Evolutionary conservation across 495 filamentous ascomycete genomes (phyloP).

Genomic region (Penicillium waksmanii): DNA sequence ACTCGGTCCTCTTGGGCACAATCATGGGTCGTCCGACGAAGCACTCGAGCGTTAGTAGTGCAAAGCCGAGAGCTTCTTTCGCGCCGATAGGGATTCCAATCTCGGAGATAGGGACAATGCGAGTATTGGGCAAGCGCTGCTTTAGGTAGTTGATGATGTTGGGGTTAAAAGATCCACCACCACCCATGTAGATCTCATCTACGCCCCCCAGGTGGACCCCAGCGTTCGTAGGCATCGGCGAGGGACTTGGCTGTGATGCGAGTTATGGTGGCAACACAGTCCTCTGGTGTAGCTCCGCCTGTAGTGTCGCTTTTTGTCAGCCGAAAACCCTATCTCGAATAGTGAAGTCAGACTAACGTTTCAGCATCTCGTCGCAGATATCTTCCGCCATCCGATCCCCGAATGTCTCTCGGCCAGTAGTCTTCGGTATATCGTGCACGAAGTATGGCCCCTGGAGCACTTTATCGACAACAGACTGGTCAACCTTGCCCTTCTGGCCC

Average conservation of each 20-base stretch:
- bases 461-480: slow-evolving; percentile 49
- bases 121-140: too few species aligned
- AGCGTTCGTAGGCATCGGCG: slow-evolving; percentile 33
- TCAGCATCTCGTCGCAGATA: slow-evolving; percentile 41
- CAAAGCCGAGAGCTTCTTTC: too few species aligned
- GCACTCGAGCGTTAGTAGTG: too few species aligned
- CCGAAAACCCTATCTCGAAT: too few species aligned
- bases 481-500: slow-evolving; percentile 43
- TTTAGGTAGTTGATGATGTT: too few species aligned
- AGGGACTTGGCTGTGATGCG: slow-evolving; percentile 54
- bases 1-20: slow-evolving; percentile 4
- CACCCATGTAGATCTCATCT: neutral
- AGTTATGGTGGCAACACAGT: slow-evolving; percentile 55
- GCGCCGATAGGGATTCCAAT: too few species aligned
- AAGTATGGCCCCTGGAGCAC: slow-evolving; percentile 46
- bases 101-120: too few species aligned
- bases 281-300: slow-evolving; percentile 40
- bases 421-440: slow-evolving; percentile 49
- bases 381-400: slow-evolving; percentile 49
- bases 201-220: slow-evolving; percentile 18
- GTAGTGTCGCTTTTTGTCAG: too few species aligned
- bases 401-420: slow-evolving; percentile 57
- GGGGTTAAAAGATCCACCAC: too few species aligned
- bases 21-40: too few species aligned
- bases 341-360: too few species aligned